Conservation (phyloP, 805 yeast species). For the Torulaspora microellipsoides region DNA sequence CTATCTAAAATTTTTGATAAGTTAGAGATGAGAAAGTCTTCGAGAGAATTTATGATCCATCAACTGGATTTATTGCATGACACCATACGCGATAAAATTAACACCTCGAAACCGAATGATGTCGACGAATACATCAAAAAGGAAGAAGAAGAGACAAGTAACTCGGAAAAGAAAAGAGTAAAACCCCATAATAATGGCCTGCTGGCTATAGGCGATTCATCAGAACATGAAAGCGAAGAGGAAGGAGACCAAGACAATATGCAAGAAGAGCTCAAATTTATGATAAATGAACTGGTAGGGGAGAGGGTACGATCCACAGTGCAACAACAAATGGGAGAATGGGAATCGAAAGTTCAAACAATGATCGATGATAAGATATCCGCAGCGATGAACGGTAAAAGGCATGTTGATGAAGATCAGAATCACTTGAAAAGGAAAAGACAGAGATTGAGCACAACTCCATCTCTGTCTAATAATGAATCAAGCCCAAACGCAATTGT, state of each 20-base stretch:
- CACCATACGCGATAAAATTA: constrained; percentile 20
- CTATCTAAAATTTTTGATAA: constrained; percentile 28
- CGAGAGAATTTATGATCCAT: constrained; percentile 22
- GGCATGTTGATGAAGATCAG: constrained; percentile 2
- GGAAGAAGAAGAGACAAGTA: constrained; percentile 6
- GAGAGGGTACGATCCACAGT: constrained; percentile 20
- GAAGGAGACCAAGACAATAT: constrained; percentile 13
- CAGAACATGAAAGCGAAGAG: constrained; percentile 8
- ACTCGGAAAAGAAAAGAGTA: background rate
- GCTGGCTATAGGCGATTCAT: constrained; percentile 5
- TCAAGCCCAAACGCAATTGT: constrained; percentile 1
- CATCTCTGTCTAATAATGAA: constrained; percentile 4
- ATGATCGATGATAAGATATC: constrained; percentile 16
- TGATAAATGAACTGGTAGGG: constrained; percentile 28
- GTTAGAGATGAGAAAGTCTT: constrained; percentile 27
- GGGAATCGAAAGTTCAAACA: constrained; percentile 15
- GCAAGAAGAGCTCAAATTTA: constrained; percentile 27
- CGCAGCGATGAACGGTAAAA: constrained; percentile 11
- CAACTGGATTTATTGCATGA: constrained; percentile 25
- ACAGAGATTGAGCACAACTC: constrained; percentile 8
- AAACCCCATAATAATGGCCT: constrained; percentile 2
- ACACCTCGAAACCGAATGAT: constrained; percentile 20
- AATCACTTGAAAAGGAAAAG: background rate
- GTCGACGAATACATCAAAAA: constrained; percentile 16
- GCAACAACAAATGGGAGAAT: constrained; percentile 15